Base-by-base conservation (phyloP, 306 rosid genomes). In the Sindora glabra region DNA sequence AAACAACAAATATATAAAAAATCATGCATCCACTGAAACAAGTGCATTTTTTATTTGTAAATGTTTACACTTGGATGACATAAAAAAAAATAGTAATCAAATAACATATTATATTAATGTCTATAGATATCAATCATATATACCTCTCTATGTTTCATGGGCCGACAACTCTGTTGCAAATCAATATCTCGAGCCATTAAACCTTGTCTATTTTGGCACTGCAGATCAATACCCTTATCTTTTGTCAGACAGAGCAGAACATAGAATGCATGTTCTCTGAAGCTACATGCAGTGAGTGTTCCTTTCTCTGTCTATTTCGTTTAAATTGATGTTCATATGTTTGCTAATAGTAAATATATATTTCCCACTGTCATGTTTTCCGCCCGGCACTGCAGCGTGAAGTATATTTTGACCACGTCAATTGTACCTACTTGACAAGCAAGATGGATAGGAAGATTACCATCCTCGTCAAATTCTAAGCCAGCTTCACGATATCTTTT, bases 221-320 rank as follows among this genome's bases (percentile, higher is more conserved):
- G 2, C 27, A 49, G 3, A 10, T 16, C 19, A 11, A 39, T 24
- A 0, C 60, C 39, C 25, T 50, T 47, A 0, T 68, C 27, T 13
- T 4, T 17, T 1, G 52, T 25, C 0, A 68, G 47, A 13, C 13
- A 27, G 10, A 18, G 12, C 3, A 57, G 0, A 3, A 48, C 30
- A 3, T 26, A 0, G 70, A 30, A 22, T 36, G 51, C 23, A 56
- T 8, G 10, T 40, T 0, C 1, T 3, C 33, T 25, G 74, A 15
- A 15, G 74, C 67, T 10, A 68, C 55, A 49, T 74, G 74, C 34
- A 74, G 2, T 5, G 74, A 0, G 75, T 68, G 1, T 74, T 54
- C n/a, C 75, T 75, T 2, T 52, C 3, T 0, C 6, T 4, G 29
- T 74, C 79, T 23, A 3, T 67, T 18, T 47, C 22, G 13, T 74